Conservation (phyloP, 768 basidiomycete genomes). For the Exidia glandulosa region DNA sequence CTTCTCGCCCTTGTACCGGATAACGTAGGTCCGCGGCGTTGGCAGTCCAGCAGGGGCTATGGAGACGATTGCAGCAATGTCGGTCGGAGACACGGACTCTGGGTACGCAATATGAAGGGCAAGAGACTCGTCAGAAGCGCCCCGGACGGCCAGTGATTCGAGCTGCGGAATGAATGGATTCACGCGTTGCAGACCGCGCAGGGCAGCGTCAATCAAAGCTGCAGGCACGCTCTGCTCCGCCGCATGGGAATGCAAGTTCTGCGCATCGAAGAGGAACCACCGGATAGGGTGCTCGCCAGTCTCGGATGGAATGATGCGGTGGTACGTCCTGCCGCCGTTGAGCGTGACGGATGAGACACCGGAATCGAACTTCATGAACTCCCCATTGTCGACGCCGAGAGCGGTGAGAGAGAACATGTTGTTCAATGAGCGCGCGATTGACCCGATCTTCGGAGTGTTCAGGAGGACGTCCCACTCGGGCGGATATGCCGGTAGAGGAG, state of each 20-base stretch:
- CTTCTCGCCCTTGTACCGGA: neutral
- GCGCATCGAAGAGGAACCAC: neutral
- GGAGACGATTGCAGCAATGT: neutral
- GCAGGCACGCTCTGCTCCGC: neutral
- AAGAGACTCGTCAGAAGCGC: neutral
- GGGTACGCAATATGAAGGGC: neutral
- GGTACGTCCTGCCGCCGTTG: neutral
- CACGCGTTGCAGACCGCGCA: neutral
- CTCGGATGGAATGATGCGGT: neutral
- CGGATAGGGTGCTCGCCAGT: neutral
- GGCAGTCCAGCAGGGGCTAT: neutral
- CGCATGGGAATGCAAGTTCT: neutral
- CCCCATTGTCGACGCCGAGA: neutral
- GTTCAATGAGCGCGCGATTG: neutral
- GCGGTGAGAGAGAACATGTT: neutral
- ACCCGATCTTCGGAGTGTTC: neutral
- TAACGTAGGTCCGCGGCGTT: neutral
- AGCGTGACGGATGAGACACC: neutral
- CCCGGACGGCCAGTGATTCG: neutral
- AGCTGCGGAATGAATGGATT: neutral
- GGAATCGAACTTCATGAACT: neutral
- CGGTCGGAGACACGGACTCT: neutral
- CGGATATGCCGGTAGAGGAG: neutral
- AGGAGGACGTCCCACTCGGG: neutral
- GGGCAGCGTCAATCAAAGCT: neutral